Percentiles rank a stretch among this genome's conserved stretches.
Evolutionary conservation across 148 eudicot species (phyloP).

Genomic region (Selenicereus undatus): DNA sequence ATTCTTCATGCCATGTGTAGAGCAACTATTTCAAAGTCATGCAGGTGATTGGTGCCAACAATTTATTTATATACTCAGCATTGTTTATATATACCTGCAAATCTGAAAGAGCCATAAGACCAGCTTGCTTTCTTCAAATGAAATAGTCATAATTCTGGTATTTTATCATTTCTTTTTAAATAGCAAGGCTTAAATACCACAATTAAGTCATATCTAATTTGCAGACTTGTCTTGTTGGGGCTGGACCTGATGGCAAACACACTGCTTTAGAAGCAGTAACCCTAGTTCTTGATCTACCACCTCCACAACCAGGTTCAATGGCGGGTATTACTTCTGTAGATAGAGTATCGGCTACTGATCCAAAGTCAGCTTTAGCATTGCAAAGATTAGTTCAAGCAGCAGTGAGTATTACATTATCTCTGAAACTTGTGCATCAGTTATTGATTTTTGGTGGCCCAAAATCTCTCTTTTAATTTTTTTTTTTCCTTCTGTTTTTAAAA

Average conservation of each 20-base stretch:
- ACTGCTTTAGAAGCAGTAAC: constrained; percentile 98
- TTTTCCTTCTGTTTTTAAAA: neutral
- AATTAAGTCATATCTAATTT: constrained; percentile 8
- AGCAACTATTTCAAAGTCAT: neutral
- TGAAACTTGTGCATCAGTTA: constrained; percentile 10
- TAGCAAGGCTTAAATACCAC: neutral
- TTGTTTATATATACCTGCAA: neutral
- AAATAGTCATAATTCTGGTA: neutral
- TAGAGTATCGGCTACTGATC: constrained; percentile 93
- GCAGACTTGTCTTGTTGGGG: constrained; percentile 95
- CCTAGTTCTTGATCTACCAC: constrained; percentile 95
- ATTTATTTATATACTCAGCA: neutral
- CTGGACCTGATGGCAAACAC: constrained; percentile 97
- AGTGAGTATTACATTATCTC: constrained; percentile 40
- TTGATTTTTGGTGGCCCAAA: neutral
- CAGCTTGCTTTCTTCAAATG: neutral
- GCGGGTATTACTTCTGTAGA: constrained; percentile 83
- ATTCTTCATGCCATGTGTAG: neutral
- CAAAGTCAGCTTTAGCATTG: constrained; percentile 92
- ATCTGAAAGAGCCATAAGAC: neutral
- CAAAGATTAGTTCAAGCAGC: constrained; percentile 99
- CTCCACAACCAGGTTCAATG: constrained; percentile 96
- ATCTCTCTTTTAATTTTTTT: neutral
- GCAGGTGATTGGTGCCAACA: neutral
- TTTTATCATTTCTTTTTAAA: neutral